Percentiles rank a stretch among this genome's conserved stretches.
Conservation (phyloP, 495 filamentous ascomycete genomes). For the Rhizodiscina lignyota region DNA sequence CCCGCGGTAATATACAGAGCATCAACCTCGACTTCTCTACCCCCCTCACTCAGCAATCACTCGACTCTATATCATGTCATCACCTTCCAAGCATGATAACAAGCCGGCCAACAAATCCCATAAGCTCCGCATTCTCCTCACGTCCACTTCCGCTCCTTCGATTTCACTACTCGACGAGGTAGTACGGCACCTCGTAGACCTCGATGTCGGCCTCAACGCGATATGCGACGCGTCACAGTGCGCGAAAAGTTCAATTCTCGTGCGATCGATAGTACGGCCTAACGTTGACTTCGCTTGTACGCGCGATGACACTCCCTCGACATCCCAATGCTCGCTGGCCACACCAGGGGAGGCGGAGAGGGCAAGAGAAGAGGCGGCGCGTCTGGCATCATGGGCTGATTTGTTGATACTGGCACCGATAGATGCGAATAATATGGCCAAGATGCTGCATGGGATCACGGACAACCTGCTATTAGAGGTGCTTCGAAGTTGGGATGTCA, state of each 20-base stretch:
- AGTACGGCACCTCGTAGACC: not conserved
- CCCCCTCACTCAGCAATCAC: too few relatives aligned
- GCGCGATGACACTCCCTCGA: too few relatives aligned
- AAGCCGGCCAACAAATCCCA: not conserved
- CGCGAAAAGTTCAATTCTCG: too few relatives aligned
- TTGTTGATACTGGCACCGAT: conserved; percentile 70
- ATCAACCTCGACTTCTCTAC: too few relatives aligned
- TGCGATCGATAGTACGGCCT: too few relatives aligned
- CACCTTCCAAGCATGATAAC: too few relatives aligned
- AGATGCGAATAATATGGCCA: conserved; percentile 61
- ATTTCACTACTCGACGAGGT: not conserved
- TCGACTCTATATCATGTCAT: too few relatives aligned
- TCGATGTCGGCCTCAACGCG: not conserved
- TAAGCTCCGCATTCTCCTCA: not conserved
- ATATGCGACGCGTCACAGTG: not conserved
- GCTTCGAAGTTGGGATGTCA: conserved; percentile 65
- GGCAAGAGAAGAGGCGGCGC: conserved; percentile 43
- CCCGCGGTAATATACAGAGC: too few relatives aligned
- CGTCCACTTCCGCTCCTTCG: not conserved
- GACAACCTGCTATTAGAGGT: conserved; percentile 59
- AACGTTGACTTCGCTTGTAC: too few relatives aligned
- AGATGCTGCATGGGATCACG: conserved; percentile 66
- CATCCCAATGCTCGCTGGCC: too few relatives aligned
- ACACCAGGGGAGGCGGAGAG: too few relatives aligned
- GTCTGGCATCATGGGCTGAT: conserved; percentile 76